These are phyloP conservation scores for Rubia balearica DNA, from an alignment of 305 asterid species.

Conservation along the genomic window DNA sequence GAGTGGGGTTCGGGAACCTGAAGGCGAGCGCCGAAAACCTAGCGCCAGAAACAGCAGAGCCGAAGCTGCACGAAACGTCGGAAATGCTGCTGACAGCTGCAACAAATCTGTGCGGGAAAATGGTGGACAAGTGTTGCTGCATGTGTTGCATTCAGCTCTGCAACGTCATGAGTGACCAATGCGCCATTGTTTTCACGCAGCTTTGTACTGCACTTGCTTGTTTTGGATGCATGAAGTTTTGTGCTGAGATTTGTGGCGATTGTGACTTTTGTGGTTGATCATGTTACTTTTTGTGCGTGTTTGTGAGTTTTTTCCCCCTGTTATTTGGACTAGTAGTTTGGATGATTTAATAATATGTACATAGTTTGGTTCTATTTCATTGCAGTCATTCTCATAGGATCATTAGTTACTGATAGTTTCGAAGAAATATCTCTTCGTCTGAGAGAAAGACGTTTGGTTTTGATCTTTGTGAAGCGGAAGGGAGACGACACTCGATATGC, in stretches of 20 bases:
- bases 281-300: background rate
- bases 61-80: constrained; percentile 51
- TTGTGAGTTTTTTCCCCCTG: background rate
- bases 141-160: constrained; percentile 64
- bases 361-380: no score
- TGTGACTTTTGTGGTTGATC: constrained; percentile 11
- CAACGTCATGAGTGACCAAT: constrained; percentile 50
- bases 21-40: constrained; percentile 60
- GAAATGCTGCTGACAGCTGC: constrained; percentile 53
- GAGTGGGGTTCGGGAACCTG: constrained; percentile 56
- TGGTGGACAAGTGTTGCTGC: constrained; percentile 58
- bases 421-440: no score
- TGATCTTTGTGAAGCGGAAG: no score
- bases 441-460: no score
- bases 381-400: no score
- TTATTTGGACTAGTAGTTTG: background rate
- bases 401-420: no score
- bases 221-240: constrained; percentile 52
- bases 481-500: no score
- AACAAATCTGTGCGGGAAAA: constrained; percentile 35
- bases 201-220: constrained; percentile 73
- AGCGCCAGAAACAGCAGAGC: constrained; percentile 53
- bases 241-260: constrained; percentile 40
- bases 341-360: background rate
- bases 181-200: constrained; percentile 60